Percentiles rank a stretch among this genome's conserved stretches.
phyloP scores from a whole-genome alignment of 1,284 basidiomycete genomes.

The Sporisorium iseilematis-ciliati region DNA sequence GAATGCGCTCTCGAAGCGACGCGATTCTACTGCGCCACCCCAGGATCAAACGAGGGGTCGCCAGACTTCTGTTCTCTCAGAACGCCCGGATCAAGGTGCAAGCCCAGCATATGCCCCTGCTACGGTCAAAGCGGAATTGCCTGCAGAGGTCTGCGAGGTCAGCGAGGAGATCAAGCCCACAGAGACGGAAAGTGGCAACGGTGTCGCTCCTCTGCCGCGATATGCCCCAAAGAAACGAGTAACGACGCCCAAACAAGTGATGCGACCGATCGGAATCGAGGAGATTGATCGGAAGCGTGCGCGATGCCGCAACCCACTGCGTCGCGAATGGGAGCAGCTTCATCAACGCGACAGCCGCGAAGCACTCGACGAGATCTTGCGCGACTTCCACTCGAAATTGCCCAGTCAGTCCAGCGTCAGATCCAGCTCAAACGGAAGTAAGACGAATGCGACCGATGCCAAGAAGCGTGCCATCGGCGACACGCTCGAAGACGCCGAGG shows the following conservation, averaged over 20 bases:
- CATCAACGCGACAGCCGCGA: constrained; percentile 40
- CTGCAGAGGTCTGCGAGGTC: neutral
- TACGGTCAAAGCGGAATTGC: neutral
- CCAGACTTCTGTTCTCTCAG: neutral
- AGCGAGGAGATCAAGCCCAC: neutral
- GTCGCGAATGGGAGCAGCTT: constrained; percentile 51
- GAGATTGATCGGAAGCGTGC: constrained; percentile 51
- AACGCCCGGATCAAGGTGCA: neutral
- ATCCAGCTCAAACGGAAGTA: neutral
- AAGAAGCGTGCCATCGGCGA: constrained; percentile 32
- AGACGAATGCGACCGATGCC: constrained; percentile 3
- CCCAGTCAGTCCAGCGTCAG: neutral
- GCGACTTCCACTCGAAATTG: constrained; percentile 32
- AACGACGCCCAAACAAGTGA: constrained; percentile 40
- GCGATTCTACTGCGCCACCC: neutral
- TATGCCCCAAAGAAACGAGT: constrained; percentile 54
- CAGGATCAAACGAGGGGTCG: neutral
- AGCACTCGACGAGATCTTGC: constrained; percentile 44
- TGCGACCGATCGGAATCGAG: constrained; percentile 48
- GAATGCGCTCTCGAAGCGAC: neutral
- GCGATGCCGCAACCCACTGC: constrained; percentile 55
- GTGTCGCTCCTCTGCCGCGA: constrained; percentile 28
- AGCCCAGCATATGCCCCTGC: neutral
- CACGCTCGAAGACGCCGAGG: constrained; percentile 44
- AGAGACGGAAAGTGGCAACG: neutral